Conservation (phyloP, 164 flowering plant species). For the Saururus chinensis region DNA sequence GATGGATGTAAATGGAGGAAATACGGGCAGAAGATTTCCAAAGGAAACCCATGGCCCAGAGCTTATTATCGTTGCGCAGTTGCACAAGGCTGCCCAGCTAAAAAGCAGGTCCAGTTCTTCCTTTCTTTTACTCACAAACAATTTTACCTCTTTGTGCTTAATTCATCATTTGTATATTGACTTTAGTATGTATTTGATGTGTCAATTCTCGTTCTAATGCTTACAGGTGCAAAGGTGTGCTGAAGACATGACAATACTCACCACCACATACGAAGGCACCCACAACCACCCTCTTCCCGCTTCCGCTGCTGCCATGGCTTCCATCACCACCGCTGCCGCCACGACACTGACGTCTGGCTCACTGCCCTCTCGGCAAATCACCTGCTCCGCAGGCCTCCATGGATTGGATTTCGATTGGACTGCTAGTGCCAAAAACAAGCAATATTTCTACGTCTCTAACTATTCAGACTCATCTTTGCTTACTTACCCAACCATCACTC, state of each 20-base stretch:
- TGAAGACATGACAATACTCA: constrained; percentile 75
- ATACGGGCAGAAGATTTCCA: constrained; percentile 89
- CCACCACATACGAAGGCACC: constrained; percentile 91
- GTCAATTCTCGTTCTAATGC: neutral
- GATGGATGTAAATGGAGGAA: constrained; percentile 99
- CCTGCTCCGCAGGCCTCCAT: constrained; percentile 27
- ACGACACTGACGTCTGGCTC: constrained; percentile 70
- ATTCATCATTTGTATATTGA: neutral
- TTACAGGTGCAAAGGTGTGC: constrained; percentile 90
- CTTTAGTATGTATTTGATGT: neutral
- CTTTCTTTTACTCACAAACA: too few species aligned
- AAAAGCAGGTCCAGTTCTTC: constrained; percentile 63
- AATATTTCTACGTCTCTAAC: constrained; percentile 43
- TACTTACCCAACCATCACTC: constrained; percentile 68
- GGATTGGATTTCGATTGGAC: constrained; percentile 51
- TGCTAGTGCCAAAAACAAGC: constrained; percentile 37
- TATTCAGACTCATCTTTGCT: constrained; percentile 43
- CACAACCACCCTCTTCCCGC: constrained; percentile 82
- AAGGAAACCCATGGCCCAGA: constrained; percentile 96
- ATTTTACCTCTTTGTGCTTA: neutral
- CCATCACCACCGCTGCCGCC: constrained; percentile 92
- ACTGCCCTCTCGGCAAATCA: constrained; percentile 16
- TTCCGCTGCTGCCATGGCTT: constrained; percentile 96
- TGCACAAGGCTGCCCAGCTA: constrained; percentile 79
- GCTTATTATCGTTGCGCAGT: constrained; percentile 94